Evolutionary conservation across 2,329 filamentous ascomycete genomes (phyloP), one percentile per base, ranked within the genome.

Genomic region (Orbilia quercus): DNA sequence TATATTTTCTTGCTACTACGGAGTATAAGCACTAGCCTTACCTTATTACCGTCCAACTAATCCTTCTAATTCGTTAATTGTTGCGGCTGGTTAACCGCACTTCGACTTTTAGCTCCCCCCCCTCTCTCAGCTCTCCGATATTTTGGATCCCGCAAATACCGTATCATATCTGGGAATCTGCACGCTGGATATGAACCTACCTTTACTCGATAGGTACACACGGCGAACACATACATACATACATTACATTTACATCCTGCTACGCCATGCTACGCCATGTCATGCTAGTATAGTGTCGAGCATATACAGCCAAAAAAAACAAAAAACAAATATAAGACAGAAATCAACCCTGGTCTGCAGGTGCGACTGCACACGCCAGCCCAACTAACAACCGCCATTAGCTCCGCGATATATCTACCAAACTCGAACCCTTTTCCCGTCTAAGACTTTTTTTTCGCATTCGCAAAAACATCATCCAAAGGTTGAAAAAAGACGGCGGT

Each of bases 11-110:
- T 20, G 18, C 23, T 34, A 31, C 28, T 31, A 31, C 28, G 28
- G 28, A 31, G n/a, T 28, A 18, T 51, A 51, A 59, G 23, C 20
- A n/a, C 22, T 16, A 51, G 14, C n/a, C n/a, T n/a, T 11, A 25
- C 12, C 28, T 31, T 31, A 4, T 9, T 9, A 31, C 28, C 9
- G 9, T 5, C 28, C 9, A 5, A 31, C 9, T 31, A 9, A 9
- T 31, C 5, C 28, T 31, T 40, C 5, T 40, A 40, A 40, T 40
- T 31, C 28, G 31, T 55, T 58, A 45, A 47, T 58, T 45, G 2
- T 28, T 55, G 42, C 40, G 38, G 60, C 50, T 65, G 50, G 51
- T 40, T 28, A 50, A 47, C 6, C 60, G 50, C 60, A 57, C 38
- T 54, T 20, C 22, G n/a, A 54, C 23, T 5, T 31, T 31, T 5